Percentiles rank a stretch among this genome's conserved stretches.
phyloP scores from a whole-genome alignment of 2,329 filamentous ascomycete species.

The Arthrobotrys entomopaga region DNA sequence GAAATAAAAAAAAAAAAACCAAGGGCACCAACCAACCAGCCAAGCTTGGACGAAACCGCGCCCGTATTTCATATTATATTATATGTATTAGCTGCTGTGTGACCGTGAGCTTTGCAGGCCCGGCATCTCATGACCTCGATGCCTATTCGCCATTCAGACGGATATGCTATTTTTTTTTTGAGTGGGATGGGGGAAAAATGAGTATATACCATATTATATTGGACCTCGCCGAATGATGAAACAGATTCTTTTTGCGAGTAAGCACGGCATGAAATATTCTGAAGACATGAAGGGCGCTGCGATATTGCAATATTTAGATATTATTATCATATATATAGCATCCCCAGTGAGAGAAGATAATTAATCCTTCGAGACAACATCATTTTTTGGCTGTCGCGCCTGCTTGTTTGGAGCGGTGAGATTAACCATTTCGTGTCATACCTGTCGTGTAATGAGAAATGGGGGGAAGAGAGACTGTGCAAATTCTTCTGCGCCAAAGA shows the following conservation, averaged over 20 bases:
- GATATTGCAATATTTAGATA: too few relatives aligned
- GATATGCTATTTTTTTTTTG: constrained; percentile 17
- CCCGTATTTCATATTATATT: constrained; percentile 26
- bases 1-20: constrained; percentile 10
- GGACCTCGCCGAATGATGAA: constrained; percentile 16
- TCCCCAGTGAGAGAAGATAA: constrained; percentile 16
- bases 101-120: constrained; percentile 42
- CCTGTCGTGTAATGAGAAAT: constrained; percentile 26
- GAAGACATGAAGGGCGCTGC: constrained; percentile 6
- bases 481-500: too few relatives aligned
- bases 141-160: constrained; percentile 11
- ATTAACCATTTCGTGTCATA: constrained; percentile 3
- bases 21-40: neutral
- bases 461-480: too few relatives aligned
- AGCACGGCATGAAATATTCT: constrained; percentile 19
- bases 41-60: constrained; percentile 17
- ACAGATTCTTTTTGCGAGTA: constrained; percentile 12
- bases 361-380: constrained; percentile 22
- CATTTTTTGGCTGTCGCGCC: neutral
- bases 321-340: too few relatives aligned
- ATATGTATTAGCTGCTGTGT: constrained; percentile 26
- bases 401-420: too few relatives aligned
- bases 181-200: too few relatives aligned
- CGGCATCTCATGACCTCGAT: constrained; percentile 40
- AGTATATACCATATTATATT: too few relatives aligned